Conservation (phyloP, 1,284 basidiomycete genomes). For the Cystobasidium sp. region DNA sequence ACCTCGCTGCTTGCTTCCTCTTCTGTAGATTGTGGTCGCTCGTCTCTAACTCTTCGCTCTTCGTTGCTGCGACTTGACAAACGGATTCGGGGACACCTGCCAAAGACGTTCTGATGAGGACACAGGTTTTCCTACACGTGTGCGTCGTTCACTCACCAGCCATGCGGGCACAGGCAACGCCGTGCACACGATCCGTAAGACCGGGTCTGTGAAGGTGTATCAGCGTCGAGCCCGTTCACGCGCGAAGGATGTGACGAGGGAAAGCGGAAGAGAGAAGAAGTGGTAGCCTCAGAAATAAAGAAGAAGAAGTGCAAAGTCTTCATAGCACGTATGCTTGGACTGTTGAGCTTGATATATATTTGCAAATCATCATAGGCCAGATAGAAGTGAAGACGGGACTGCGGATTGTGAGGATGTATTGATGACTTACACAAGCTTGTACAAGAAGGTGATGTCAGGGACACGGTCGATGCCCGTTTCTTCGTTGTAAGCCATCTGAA, state of each 20-base stretch:
- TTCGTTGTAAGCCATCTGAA: conserved; percentile 83
- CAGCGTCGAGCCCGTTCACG: neutral
- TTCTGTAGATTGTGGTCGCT: neutral
- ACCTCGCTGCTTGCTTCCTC: neutral
- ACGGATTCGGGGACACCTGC: conserved; percentile 34
- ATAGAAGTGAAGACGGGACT: conserved; percentile 44
- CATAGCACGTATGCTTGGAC: conserved; percentile 39
- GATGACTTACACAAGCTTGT: conserved; percentile 62
- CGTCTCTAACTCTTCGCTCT: conserved; percentile 35
- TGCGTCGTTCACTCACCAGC: conserved; percentile 7
- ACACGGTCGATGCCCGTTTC: conserved; percentile 68
- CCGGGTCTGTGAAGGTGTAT: conserved; percentile 16
- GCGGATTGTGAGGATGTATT: conserved; percentile 41
- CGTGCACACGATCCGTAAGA: conserved; percentile 41
- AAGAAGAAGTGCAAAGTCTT: conserved; percentile 39
- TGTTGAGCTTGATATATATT: conserved; percentile 45
- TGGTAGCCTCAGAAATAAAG: conserved; percentile 32
- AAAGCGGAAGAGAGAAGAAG: neutral
- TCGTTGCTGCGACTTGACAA: conserved; percentile 28
- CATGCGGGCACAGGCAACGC: conserved; percentile 40
- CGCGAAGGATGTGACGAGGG: neutral
- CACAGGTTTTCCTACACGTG: neutral
- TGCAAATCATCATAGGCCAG: conserved; percentile 40
- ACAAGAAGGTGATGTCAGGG: conserved; percentile 81
- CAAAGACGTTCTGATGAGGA: neutral